Evolutionary conservation across 1,284 basidiomycete genomes (phyloP).

Genomic region (Caloboletus inedulis): DNA sequence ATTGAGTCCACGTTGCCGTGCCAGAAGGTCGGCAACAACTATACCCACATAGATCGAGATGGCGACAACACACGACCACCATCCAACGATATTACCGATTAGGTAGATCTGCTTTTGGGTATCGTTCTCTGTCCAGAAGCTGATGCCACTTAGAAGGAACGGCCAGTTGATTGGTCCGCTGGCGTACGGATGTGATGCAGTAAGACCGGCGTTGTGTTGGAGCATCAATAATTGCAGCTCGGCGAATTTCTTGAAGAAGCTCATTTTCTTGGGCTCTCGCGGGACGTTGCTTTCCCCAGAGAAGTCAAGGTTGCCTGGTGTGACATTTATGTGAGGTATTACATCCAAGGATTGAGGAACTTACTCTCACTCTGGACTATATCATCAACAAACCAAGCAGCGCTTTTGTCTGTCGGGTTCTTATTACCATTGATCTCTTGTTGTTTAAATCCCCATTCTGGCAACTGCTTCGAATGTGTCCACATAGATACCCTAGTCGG

Average conservation of each 20-base stretch:
- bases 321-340: not conserved
- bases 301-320: conserved; percentile 17
- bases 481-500: conserved; percentile 91
- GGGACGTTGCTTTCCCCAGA: conserved; percentile 32
- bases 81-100: conserved; percentile 90
- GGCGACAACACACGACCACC: conserved; percentile 90
- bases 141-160: conserved; percentile 92
- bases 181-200: conserved; percentile 94
- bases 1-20: conserved; percentile 78
- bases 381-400: conserved; percentile 87
- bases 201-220: conserved; percentile 96
- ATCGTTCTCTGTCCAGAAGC: conserved; percentile 93
- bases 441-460: conserved; percentile 96
- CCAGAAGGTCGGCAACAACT: conserved; percentile 84
- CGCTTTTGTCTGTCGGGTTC: conserved; percentile 78
- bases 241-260: conserved; percentile 92
- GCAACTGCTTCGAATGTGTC: conserved; percentile 84
- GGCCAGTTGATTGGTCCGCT: conserved; percentile 97
- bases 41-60: conserved; percentile 89
- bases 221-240: conserved; percentile 96
- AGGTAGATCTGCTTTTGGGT: conserved; percentile 92
- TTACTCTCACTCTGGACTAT: conserved; percentile 72
- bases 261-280: conserved; percentile 77
- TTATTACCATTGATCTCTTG: conserved; percentile 99
- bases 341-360: conserved; percentile 25